phyloP scores from a whole-genome alignment of 1,284 basidiomycete genomes.

The Trichosporon sp. region DNA sequence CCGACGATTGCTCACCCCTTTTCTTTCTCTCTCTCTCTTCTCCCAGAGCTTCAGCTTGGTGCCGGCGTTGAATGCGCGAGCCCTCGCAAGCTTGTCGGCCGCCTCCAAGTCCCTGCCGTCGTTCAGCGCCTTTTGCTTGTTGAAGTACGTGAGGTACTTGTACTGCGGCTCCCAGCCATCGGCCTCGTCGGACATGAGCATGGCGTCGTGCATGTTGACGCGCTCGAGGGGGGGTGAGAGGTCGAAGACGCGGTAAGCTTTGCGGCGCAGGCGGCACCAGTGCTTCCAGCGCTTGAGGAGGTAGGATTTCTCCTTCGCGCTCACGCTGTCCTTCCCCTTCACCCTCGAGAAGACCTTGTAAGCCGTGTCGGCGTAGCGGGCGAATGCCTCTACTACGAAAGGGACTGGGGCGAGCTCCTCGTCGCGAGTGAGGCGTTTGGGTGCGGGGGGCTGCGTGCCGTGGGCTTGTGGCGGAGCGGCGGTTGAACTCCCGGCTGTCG shows the following conservation, averaged over 20 bases:
- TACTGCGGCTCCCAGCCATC: not conserved
- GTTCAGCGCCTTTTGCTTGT: not conserved
- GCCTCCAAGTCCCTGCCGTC: not conserved
- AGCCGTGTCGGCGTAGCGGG: too few relatives aligned
- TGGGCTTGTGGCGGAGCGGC: too few relatives aligned
- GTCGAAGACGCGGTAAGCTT: not conserved
- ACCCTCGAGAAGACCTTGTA: too few relatives aligned
- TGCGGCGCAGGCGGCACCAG: not conserved
- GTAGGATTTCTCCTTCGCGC: not conserved
- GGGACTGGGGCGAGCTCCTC: too few relatives aligned
- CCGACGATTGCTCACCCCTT: too few relatives aligned
- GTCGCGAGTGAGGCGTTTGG: too few relatives aligned
- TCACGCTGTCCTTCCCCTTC: too few relatives aligned
- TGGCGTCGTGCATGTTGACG: not conserved
- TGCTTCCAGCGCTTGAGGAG: not conserved
- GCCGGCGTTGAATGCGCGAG: not conserved
- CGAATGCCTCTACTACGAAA: too few relatives aligned
- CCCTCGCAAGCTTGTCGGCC: not conserved
- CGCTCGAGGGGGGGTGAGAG: not conserved
- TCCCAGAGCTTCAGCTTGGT: not conserved
- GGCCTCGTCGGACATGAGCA: not conserved
- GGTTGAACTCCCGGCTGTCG: too few relatives aligned
- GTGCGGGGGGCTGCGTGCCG: too few relatives aligned
- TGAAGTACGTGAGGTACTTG: not conserved
- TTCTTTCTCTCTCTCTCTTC: too few relatives aligned